Evolutionary conservation across 2,329 filamentous ascomycete species (phyloP).

Genomic region (Verticillium tricorpus): DNA sequence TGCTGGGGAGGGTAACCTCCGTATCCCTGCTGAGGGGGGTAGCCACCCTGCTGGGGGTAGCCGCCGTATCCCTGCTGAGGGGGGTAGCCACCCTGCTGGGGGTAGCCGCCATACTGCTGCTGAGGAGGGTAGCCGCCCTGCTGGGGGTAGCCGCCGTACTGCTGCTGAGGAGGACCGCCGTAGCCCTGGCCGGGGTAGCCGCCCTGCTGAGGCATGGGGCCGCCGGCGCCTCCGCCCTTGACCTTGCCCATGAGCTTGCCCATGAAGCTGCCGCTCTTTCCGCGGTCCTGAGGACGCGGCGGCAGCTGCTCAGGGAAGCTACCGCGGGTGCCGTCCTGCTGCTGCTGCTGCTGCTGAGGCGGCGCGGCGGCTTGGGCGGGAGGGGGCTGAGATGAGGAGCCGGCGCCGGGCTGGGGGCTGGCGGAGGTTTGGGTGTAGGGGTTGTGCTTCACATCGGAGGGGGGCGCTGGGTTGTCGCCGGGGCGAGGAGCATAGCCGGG

Average conservation of each 20-base stretch:
- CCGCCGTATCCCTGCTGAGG: constrained; percentile 15
- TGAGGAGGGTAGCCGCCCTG: constrained; percentile 15
- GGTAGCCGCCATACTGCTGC: constrained; percentile 20
- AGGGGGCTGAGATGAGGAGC: constrained; percentile 25
- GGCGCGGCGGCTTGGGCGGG: constrained; percentile 22
- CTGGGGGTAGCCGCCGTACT: constrained; percentile 25
- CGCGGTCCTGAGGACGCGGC: constrained; percentile 25
- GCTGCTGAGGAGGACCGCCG: not conserved
- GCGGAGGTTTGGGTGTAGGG: constrained; percentile 23
- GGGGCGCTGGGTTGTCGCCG: constrained; percentile 28
- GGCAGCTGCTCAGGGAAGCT: constrained; percentile 36
- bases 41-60: constrained; percentile 19
- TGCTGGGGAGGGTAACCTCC: constrained; percentile 19
- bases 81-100: constrained; percentile 19
- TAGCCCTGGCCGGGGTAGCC: not conserved
- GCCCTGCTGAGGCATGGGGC: constrained; percentile 17
- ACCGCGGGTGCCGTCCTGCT: constrained; percentile 20
- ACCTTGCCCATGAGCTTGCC: constrained; percentile 50
- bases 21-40: constrained; percentile 10
- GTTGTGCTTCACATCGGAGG: constrained; percentile 50
- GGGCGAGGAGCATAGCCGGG: constrained; percentile 58
- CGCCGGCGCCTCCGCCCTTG: constrained; percentile 28
- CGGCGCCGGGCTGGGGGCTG: constrained; percentile 26
- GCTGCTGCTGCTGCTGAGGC: constrained; percentile 24
- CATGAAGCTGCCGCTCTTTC: constrained; percentile 42